Evolutionary conservation across 1,284 basidiomycete species (phyloP).

Genomic region (Sanghuangporus weigelae): DNA sequence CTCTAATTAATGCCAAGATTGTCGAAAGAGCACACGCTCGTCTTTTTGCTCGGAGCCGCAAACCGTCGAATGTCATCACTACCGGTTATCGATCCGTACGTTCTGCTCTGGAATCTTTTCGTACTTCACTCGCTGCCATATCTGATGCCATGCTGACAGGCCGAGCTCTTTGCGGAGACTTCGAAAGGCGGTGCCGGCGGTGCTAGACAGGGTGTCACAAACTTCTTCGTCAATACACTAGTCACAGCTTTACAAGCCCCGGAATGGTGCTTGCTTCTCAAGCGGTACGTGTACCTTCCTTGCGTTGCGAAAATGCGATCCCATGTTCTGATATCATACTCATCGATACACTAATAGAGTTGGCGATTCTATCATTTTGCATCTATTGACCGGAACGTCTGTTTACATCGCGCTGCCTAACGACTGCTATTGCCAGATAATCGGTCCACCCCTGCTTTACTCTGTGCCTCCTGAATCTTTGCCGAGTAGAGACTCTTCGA

Average conservation of each 20-base stretch:
- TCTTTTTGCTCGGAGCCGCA: slow-evolving; percentile 38
- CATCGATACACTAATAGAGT: slow-evolving; percentile 40
- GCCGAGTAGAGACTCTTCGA: not conserved
- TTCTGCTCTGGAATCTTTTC: slow-evolving; percentile 6
- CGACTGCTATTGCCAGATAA: slow-evolving; percentile 76
- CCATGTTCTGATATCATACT: not conserved
- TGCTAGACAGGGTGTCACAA: slow-evolving; percentile 40
- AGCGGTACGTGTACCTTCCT: slow-evolving; percentile 39
- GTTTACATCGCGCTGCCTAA: slow-evolving; percentile 73
- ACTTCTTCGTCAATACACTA: slow-evolving; percentile 69
- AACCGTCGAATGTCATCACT: slow-evolving; percentile 54
- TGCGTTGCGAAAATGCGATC: no score
- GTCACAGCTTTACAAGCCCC: slow-evolving; percentile 58
- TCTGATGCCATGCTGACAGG: not conserved
- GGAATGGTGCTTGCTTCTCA: slow-evolving; percentile 64
- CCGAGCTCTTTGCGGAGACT: slow-evolving; percentile 23
- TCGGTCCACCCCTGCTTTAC: slow-evolving; percentile 62
- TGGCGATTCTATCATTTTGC: slow-evolving; percentile 65
- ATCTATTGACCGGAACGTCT: slow-evolving; percentile 67
- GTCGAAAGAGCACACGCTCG: slow-evolving; percentile 53
- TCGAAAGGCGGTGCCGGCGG: slow-evolving; percentile 24
- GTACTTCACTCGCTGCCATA: not conserved
- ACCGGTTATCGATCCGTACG: slow-evolving; percentile 58
- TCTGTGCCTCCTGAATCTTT: slow-evolving; percentile 27
- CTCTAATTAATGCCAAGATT: slow-evolving; percentile 34